Base-by-base conservation (phyloP, 306 rosid genomes). In the Trifolium pratense region DNA sequence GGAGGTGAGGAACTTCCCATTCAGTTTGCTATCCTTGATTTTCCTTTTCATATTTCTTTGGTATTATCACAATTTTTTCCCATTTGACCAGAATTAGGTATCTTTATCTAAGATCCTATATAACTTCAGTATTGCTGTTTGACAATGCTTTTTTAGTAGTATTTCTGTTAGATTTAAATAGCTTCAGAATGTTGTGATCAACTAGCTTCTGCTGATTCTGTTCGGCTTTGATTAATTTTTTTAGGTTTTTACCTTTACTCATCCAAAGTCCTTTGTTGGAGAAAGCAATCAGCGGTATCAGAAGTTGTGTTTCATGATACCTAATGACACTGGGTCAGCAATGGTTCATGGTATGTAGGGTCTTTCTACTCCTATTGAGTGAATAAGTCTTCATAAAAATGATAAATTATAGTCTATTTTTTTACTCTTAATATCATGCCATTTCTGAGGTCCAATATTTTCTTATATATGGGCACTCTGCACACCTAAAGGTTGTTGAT, bases 341-440 rank as follows among this genome's bases (percentile, higher is more conserved):
- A 40, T 88, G 84, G 89, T 90, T 71, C 96, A 90, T 40, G 96
- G 96, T 90, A 87, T 78, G 83, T 70, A 39, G 79, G 73, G 43
- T 43, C 21, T 48, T 48, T 67, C 58, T 67, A 25, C 72, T 15
- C 56, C 58, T 67, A 43, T 40, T 3, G 11, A 20, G 3, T 40
- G 37, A 49, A 49, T n/a, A 49, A 49, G 56, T 6, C 21, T 49
- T n/a, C 21, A n/a, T 49, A 49, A 16, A 49, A 16, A 49, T 16
- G 20, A 49, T 46, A 15, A 46, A 46, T 46, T 14, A 16, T 15
- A 46, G 18, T 15, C 17, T 46, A 46, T 46, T 46, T 46, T 46
- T 46, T 46, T 46, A 15, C 52, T 5, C 52, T 46, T 15, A 46
- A 46, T 46, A 46, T 46, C 52, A 5, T 46, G 18, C 52, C 15